Conservation (phyloP, 2,329 filamentous ascomycete species). For the Aspergillus floridensis region DNA sequence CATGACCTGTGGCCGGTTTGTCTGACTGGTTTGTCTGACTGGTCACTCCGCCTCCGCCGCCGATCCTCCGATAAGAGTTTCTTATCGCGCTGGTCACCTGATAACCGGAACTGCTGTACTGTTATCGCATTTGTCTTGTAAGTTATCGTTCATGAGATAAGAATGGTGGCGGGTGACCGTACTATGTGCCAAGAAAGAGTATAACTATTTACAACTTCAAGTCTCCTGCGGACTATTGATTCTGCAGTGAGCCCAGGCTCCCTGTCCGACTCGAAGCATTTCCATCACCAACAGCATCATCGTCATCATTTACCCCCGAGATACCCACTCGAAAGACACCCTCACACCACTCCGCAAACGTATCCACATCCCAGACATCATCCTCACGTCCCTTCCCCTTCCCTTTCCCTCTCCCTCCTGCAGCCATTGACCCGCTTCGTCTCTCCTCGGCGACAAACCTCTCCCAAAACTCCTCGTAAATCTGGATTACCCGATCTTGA, state of each 20-base stretch:
- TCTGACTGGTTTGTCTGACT: background rate
- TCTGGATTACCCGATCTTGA: constrained; percentile 60
- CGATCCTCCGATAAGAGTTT: constrained; percentile 11
- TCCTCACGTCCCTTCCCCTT: constrained; percentile 62
- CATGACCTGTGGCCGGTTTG: constrained; percentile 13
- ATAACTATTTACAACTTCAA: no score
- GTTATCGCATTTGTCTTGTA: no score
- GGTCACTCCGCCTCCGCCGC: background rate
- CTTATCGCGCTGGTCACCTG: background rate
- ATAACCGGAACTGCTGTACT: no score
- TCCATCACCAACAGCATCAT: constrained; percentile 4
- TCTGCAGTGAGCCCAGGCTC: constrained; percentile 10
- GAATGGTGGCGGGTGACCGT: no score
- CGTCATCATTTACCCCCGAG: constrained; percentile 20
- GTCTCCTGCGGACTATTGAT: background rate
- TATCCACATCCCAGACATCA: constrained; percentile 63
- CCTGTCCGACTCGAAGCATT: constrained; percentile 18
- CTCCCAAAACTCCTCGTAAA: constrained; percentile 65
- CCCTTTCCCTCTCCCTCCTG: constrained; percentile 29
- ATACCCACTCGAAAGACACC: constrained; percentile 58
- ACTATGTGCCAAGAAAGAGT: no score
- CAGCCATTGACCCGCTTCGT: constrained; percentile 28
- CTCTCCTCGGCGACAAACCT: constrained; percentile 44
- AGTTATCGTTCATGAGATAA: no score
- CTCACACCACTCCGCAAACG: constrained; percentile 62